Evolutionary conservation across 768 basidiomycete genomes (phyloP).

Genomic region (Tricholoma terreum): DNA sequence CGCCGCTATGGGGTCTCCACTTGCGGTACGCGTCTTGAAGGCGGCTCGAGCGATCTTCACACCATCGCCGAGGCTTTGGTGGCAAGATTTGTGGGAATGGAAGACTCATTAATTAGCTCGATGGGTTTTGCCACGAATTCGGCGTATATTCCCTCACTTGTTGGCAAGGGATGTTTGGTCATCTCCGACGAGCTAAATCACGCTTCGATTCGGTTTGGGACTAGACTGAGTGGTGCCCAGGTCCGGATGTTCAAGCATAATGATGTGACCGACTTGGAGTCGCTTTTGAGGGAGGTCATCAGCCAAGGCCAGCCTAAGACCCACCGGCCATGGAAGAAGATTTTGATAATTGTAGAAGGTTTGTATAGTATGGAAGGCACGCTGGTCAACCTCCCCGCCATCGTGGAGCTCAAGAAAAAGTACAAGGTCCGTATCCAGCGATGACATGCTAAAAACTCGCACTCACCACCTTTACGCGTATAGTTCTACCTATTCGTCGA

Average conservation of each 20-base stretch:
- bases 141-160: constrained; percentile 88
- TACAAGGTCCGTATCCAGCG: constrained; percentile 74
- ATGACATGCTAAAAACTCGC: neutral
- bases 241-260: constrained; percentile 98
- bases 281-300: constrained; percentile 82
- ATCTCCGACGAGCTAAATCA: constrained; percentile 98
- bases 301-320: constrained; percentile 98
- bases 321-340: constrained; percentile 99
- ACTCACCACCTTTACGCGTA: neutral
- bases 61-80: constrained; percentile 78
- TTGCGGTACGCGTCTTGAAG: constrained; percentile 76
- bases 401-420: constrained; percentile 85
- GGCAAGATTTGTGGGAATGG: constrained; percentile 84
- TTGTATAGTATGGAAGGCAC: constrained; percentile 99
- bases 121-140: constrained; percentile 99
- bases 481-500: constrained; percentile 96
- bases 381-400: constrained; percentile 74
- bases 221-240: constrained; percentile 81
- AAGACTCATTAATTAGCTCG: constrained; percentile 86
- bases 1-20: constrained; percentile 77
- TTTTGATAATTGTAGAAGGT: constrained; percentile 91
- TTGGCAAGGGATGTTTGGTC: constrained; percentile 86
- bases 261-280: constrained; percentile 81
- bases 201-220: constrained; percentile 91
- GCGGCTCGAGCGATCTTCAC: constrained; percentile 87